Percentiles rank a stretch among this genome's conserved stretches.
Evolutionary conservation across 2,329 filamentous ascomycete species (phyloP).

Genomic region (Colletotrichum higginsianum): DNA sequence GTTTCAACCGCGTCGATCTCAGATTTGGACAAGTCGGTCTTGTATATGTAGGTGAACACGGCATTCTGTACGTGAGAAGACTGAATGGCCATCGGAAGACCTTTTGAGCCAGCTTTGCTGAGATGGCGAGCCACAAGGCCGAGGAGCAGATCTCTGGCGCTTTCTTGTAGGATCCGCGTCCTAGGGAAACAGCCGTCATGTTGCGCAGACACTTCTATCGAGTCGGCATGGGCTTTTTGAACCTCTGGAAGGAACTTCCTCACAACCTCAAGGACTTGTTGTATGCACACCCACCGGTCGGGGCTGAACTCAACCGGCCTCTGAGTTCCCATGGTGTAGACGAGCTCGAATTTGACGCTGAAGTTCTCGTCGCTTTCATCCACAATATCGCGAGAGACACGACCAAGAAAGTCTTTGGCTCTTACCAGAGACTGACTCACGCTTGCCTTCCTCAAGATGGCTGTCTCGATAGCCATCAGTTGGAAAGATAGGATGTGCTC

Average conservation of each 20-base stretch:
- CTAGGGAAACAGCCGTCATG: constrained; percentile 60
- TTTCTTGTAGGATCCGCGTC: constrained; percentile 61
- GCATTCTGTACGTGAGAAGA: constrained; percentile 48
- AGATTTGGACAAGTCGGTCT: constrained; percentile 46
- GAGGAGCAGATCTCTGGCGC: constrained; percentile 51
- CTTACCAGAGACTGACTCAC: constrained; percentile 55
- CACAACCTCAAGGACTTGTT: constrained; percentile 66
- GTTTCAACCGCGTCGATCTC: constrained; percentile 56
- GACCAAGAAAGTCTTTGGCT: constrained; percentile 62
- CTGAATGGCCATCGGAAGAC: constrained; percentile 60
- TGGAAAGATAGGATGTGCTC: constrained; percentile 76
- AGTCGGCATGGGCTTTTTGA: constrained; percentile 50
- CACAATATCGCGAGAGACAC: constrained; percentile 67
- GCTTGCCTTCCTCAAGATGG: constrained; percentile 49
- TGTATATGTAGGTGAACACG: constrained; percentile 62
- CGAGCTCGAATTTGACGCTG: constrained; percentile 71
- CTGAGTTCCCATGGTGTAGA: constrained; percentile 74
- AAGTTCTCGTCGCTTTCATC: constrained; percentile 78
- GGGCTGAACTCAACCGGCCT: constrained; percentile 65
- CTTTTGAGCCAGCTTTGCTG: constrained; percentile 57
- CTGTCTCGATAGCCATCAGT: constrained; percentile 70
- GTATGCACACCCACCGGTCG: constrained; percentile 69
- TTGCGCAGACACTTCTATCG: constrained; percentile 58
- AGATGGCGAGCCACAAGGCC: constrained; percentile 56
- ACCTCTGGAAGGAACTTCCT: constrained; percentile 49